A percentile compares a stretch with the other conserved stretches of the same genome.
Evolutionary conservation across 2,329 filamentous ascomycete species (phyloP).

Genomic region (Colletotrichum tofieldiae): DNA sequence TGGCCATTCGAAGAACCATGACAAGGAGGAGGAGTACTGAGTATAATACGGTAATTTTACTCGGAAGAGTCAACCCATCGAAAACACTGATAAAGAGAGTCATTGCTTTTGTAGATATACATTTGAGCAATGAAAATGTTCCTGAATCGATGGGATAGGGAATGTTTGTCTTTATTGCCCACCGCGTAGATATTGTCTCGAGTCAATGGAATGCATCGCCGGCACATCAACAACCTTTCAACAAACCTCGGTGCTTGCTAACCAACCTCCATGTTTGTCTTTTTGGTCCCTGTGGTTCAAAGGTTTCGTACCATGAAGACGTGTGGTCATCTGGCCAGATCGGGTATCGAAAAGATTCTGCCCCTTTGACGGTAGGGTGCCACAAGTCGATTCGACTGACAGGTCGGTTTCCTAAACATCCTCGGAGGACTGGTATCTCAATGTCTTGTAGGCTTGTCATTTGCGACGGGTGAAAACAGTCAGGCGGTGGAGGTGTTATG

Average conservation of each 20-base stretch:
- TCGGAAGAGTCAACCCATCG: neutral
- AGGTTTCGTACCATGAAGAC: neutral
- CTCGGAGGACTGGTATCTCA: neutral
- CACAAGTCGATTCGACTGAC: neutral
- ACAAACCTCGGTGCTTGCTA: neutral
- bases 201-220: neutral
- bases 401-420: neutral
- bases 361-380: neutral
- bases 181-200: neutral
- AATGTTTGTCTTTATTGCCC: neutral
- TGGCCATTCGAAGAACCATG: neutral
- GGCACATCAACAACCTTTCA: too few relatives aligned
- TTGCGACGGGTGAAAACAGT: neutral
- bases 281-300: neutral
- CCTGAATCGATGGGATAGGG: too few relatives aligned
- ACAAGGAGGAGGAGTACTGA: neutral
- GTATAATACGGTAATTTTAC: neutral
- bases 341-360: neutral
- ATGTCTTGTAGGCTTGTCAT: slow-evolving; percentile 7
- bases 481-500: slow-evolving; percentile 1
- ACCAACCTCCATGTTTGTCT: neutral
- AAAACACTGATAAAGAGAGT: neutral
- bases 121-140: neutral
- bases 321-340: neutral
- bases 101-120: too few relatives aligned